Evolutionary conservation across 2,329 filamentous ascomycete species (phyloP), one percentile per base, ranked within the genome.

Genomic region (Malbranchea cinnamomea): DNA sequence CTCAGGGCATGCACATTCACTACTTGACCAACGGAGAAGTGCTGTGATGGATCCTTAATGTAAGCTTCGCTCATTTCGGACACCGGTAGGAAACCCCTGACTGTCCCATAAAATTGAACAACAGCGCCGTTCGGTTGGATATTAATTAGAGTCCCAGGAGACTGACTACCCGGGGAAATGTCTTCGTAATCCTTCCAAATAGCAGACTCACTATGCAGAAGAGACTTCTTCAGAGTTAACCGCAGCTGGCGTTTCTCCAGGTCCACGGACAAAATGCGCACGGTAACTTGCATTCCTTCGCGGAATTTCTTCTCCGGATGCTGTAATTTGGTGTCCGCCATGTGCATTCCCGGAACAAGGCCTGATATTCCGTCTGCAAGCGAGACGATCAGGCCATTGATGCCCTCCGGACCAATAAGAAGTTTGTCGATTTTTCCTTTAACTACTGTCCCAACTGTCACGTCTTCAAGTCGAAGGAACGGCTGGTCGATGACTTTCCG

Each of bases 11-110:
- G 81, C 12, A 94, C 80, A 45, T 74, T 91, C 41, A 98, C 78
- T 2, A 92, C 87, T 52, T 98, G 89, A 1, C 89, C 91, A 24
- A 74, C 59, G 20, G 78, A 74, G 61, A 98, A 98, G 55, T 95
- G 85, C 46, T 91, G 75, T 26, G 71, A 72, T 4, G 89, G 84
- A 46, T 94, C 80, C 41, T 78, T 71, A 46, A 98, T 94, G 48
- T 78, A 94, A 7, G 85, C 84, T 52, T 98, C 89, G 50, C 89
- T 95, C 89, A 98, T 98, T 56, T 98, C 87, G 1, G 81, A 81
- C 1, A 92, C 76, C 2, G 89, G 89, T 32, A 98, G 65, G 60
- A 91, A 98, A 6, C 79, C 91, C 40, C 74, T 72, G 12, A 98
- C 64, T 6, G 65, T 59, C 11, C 83, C 83, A 46, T 91, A 98